phyloP scores from a whole-genome alignment of 495 filamentous ascomycete genomes.

The Penicillium nucicola region DNA sequence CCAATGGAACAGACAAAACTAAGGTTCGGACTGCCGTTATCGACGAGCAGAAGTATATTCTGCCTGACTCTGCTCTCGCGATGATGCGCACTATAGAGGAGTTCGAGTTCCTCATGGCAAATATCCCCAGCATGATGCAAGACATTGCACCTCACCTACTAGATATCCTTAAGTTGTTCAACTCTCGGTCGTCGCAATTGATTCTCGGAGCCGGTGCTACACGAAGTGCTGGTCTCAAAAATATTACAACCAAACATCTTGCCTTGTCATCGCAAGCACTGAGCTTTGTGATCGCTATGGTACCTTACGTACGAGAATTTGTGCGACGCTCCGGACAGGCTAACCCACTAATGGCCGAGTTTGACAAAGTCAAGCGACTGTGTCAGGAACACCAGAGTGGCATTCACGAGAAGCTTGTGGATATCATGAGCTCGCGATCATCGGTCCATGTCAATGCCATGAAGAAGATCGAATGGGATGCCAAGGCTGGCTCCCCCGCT shows the following conservation, averaged over 20 bases:
- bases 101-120: slow-evolving; percentile 77
- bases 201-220: slow-evolving; percentile 95
- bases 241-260: slow-evolving; percentile 95
- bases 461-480: slow-evolving; percentile 74
- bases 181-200: slow-evolving; percentile 87
- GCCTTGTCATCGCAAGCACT: slow-evolving; percentile 88
- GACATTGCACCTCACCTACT: slow-evolving; percentile 73
- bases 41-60: slow-evolving; percentile 80
- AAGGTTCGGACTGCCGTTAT: slow-evolving; percentile 71
- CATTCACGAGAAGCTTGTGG: slow-evolving; percentile 93
- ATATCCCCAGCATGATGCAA: slow-evolving; percentile 81
- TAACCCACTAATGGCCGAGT: slow-evolving; percentile 74
- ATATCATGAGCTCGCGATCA: slow-evolving; percentile 87
- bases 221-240: slow-evolving; percentile 84
- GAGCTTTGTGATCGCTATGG: slow-evolving; percentile 79
- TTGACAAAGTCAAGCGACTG: slow-evolving; percentile 84
- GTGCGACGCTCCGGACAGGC: slow-evolving; percentile 71
- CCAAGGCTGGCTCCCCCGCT: slow-evolving; percentile 27
- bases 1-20: slow-evolving; percentile 63
- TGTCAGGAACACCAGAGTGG: slow-evolving; percentile 91
- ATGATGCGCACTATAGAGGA: slow-evolving; percentile 77
- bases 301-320: slow-evolving; percentile 90
- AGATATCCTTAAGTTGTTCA: slow-evolving; percentile 83
- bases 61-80: slow-evolving; percentile 75
- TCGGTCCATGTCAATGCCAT: slow-evolving; percentile 69